A percentile compares a stretch with the other conserved stretches of the same genome.
Evolutionary conservation across 805 yeast species (phyloP).

Genomic region (Kurtzmaniella fragi): DNA sequence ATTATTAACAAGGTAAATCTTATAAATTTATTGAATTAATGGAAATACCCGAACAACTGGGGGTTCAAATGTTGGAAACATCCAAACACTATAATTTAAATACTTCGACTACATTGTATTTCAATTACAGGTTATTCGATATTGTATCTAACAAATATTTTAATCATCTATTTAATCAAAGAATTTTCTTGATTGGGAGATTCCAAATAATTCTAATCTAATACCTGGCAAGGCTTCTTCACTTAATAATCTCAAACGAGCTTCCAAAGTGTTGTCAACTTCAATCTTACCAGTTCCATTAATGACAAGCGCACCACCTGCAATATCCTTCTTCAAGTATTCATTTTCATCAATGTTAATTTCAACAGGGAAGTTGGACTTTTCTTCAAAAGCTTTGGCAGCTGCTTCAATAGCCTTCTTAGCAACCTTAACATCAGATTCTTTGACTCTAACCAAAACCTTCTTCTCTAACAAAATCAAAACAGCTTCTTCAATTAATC

Average conservation of each 20-base stretch:
- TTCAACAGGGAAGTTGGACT: slow-evolving; percentile 53
- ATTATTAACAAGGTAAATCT: too few relatives aligned
- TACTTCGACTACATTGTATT: too few relatives aligned
- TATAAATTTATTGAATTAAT: too few relatives aligned
- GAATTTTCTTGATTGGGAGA: slow-evolving; percentile 81
- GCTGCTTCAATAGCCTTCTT: slow-evolving; percentile 61
- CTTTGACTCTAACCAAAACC: slow-evolving; percentile 61
- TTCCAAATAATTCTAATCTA: slow-evolving; percentile 84
- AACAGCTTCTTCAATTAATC: slow-evolving; percentile 73
- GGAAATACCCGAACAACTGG: too few relatives aligned
- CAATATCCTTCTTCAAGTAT: slow-evolving; percentile 55
- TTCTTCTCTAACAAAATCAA: slow-evolving; percentile 68
- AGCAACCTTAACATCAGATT: slow-evolving; percentile 57
- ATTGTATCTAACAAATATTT: background rate
- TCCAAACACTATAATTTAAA: too few relatives aligned
- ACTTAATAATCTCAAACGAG: slow-evolving; percentile 78
- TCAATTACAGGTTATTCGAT: too few relatives aligned
- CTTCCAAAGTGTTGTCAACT: slow-evolving; percentile 89
- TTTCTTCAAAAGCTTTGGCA: slow-evolving; percentile 55
- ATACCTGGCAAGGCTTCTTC: slow-evolving; percentile 89
- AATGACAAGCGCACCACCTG: slow-evolving; percentile 81
- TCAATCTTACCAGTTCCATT: slow-evolving; percentile 78
- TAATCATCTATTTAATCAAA: slow-evolving; percentile 51
- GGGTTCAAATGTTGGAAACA: too few relatives aligned
- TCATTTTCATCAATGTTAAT: slow-evolving; percentile 52